Evolutionary conservation across 305 asterid species (phyloP), one percentile per base, ranked within the genome.

Genomic region (Euphrasia arctica): DNA sequence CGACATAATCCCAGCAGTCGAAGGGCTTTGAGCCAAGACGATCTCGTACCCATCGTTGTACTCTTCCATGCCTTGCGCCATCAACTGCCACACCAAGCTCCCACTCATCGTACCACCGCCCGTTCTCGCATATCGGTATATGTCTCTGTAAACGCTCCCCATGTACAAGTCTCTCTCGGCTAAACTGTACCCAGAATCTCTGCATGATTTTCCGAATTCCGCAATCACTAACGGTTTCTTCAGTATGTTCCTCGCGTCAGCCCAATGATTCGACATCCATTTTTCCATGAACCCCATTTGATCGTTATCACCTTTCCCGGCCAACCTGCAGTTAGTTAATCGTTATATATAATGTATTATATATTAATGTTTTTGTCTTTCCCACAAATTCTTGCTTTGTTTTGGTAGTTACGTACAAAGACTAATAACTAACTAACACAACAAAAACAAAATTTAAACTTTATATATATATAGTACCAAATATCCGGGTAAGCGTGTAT

Each of bases 401-500:
- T 68, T 60, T 61, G 14, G 61, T 13, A 54, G 51, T 13, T 14
- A 10, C 4, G 3, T n/a, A 29, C n/a, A 62, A 50, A 58, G 10
- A 2, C 31, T 27, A 56, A 27, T 52, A 11, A 5, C 31, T 52
- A 50, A 14, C 36, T 59, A 60, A 60, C 67, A n/a, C n/a, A n/a
- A n/a, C n/a, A n/a, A n/a, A n/a, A 31, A 31, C 34, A 31, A 31
- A 31, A 31, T 31, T 2, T 3, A 31, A 31, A 31, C 34, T 31
- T 31, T 31, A 4, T 31, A 31, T 18, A 18, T 18, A 18, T n/a
- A n/a, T n/a, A n/a, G 54, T 1, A 69, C 80, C 79, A 89, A 9
- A 69, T 63, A 62, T 83, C 91, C 0, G 95, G 87, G 67, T 90
- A 90, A 39, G 94, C 91, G 54, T 87, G 97, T 57, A 90, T 82